phyloP scores from a whole-genome alignment of 805 yeast species.

The Blastobotrys americana region DNA sequence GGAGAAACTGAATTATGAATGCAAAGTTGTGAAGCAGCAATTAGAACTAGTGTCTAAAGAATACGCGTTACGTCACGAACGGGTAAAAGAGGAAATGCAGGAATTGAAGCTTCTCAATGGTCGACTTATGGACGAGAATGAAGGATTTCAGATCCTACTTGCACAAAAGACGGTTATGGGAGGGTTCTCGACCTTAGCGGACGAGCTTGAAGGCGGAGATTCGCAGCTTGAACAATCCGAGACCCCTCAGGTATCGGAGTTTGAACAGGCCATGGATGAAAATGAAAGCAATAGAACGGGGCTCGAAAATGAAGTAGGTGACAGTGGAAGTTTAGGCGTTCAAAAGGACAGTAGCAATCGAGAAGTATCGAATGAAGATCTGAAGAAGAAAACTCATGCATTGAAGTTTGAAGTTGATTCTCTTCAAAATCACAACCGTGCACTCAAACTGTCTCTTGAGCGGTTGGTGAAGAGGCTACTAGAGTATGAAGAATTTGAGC shows the following conservation, averaged over 20 bases:
- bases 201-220: slow-evolving; percentile 17
- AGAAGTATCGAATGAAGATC: neutral
- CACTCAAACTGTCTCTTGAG: slow-evolving; percentile 28
- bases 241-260: slow-evolving; percentile 3
- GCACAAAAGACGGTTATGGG: slow-evolving; percentile 29
- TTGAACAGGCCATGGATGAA: neutral
- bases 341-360: neutral
- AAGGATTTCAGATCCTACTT: slow-evolving; percentile 28
- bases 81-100: slow-evolving; percentile 23
- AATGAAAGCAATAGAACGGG: neutral
- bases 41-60: slow-evolving; percentile 27
- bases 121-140: slow-evolving; percentile 30
- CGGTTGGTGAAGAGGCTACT: slow-evolving; percentile 30
- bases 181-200: slow-evolving; percentile 18
- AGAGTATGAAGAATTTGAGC: slow-evolving; percentile 26
- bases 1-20: slow-evolving; percentile 18
- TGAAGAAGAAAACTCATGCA: slow-evolving; percentile 12
- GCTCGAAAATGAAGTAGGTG: slow-evolving; percentile 1
- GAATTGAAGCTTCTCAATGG: slow-evolving; percentile 18
- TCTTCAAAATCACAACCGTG: slow-evolving; percentile 27
- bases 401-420: slow-evolving; percentile 26
- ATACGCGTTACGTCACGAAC: slow-evolving; percentile 23
- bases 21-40: slow-evolving; percentile 23
- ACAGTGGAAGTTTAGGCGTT: neutral
- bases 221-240: slow-evolving; percentile 4